Conservation (phyloP, 805 yeast genomes). For the Clavispora vitiphila region DNA sequence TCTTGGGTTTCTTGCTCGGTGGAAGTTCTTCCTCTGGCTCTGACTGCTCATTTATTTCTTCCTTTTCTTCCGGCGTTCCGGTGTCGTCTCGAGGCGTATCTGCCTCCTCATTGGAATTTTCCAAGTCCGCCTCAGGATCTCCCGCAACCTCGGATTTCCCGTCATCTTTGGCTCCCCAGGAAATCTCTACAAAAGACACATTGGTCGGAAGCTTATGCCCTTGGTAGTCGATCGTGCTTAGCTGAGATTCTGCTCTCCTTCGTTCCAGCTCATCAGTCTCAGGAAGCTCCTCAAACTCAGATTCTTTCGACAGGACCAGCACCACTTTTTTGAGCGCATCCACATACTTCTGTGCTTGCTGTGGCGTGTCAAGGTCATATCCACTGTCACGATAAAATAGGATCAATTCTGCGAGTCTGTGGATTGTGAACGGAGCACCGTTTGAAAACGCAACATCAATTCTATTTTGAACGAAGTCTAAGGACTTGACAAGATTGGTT, state of each 20-base stretch:
- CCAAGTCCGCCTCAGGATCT: too few relatives aligned
- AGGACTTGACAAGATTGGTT: not conserved
- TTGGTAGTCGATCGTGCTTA: not conserved
- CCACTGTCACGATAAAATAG: conserved; percentile 12
- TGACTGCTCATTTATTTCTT: not conserved
- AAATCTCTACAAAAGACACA: conserved; percentile 9
- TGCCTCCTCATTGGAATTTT: not conserved
- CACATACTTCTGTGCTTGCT: conserved; percentile 13
- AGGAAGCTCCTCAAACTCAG: not conserved
- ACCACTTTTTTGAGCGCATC: conserved; percentile 10
- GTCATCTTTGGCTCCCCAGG: conserved; percentile 2
- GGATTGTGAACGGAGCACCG: conserved; percentile 16
- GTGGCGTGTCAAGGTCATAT: conserved; percentile 8
- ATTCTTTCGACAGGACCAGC: conserved; percentile 1
- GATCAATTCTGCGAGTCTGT: conserved; percentile 13
- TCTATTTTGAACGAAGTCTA: not conserved
- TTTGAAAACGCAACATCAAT: conserved; percentile 19
- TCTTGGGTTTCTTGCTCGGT: not conserved
- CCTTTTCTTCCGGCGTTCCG: too few relatives aligned
- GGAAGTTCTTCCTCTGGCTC: not conserved
- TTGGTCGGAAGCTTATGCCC: conserved; percentile 11
- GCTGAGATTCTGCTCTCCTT: not conserved
- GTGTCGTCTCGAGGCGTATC: not conserved
- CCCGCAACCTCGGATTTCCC: not conserved
- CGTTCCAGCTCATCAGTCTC: too few relatives aligned